These are phyloP conservation scores for Talaromyces sp. DNA, from an alignment of 2,329 filamentous ascomycete species.

Conservation along the genomic window DNA sequence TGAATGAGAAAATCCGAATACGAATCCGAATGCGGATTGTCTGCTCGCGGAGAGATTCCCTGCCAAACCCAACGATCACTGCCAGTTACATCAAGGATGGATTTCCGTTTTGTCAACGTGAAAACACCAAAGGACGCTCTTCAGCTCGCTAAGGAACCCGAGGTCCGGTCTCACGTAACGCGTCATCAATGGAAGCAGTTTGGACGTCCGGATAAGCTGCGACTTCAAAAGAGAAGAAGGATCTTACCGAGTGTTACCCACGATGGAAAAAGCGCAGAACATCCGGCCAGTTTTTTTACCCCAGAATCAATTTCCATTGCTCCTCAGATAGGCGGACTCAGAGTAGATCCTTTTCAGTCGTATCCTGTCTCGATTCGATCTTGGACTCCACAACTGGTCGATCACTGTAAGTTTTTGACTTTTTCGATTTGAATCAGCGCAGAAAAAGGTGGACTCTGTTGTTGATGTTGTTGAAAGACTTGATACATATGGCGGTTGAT, in stretches of 20 bases:
- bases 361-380: constrained; percentile 36
- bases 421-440: background rate
- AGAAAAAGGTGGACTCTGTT: background rate
- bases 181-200: constrained; percentile 20
- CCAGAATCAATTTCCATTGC: too few relatives aligned
- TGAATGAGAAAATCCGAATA: too few relatives aligned
- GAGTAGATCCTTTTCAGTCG: constrained; percentile 26
- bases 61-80: too few relatives aligned
- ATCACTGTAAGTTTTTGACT: constrained; percentile 28
- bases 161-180: constrained; percentile 24
- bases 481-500: constrained; percentile 37
- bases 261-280: too few relatives aligned
- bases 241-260: too few relatives aligned
- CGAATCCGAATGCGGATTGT: too few relatives aligned
- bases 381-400: constrained; percentile 28
- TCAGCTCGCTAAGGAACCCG: constrained; percentile 21
- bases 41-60: too few relatives aligned
- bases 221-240: too few relatives aligned
- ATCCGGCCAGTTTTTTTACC: too few relatives aligned
- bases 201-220: background rate
- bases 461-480: constrained; percentile 23
- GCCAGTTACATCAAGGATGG: too few relatives aligned
- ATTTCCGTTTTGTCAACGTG: constrained; percentile 22
- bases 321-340: too few relatives aligned
- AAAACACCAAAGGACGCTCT: constrained; percentile 23